Evolutionary conservation across 1,139 yeast species (phyloP), one percentile per base, ranked within the genome.

Genomic region (Blastobotrys arbuscula): DNA sequence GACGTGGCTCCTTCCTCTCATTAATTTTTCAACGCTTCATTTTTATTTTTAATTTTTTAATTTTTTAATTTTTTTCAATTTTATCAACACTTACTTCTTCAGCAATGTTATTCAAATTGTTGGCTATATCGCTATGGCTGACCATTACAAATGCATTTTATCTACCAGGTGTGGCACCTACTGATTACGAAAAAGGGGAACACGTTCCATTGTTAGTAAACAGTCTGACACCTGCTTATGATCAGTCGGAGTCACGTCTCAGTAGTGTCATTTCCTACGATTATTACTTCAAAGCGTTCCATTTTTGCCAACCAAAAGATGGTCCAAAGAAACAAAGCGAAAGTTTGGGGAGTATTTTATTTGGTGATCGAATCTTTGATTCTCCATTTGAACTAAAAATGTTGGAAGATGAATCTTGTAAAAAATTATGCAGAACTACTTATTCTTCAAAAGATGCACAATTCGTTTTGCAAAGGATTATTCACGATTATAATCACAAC

Each of bases 121-220:
- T 37, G n/a, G 40, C 40, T 3, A 18, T 36, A 21, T 19, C 36
- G 10, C 37, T 31, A 24, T 20, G 44, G 44, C 38, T 45, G 34
- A 45, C 47, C 30, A 13, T 46, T 36, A 15, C 41, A n/a, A 48
- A 63, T 45, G 95, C 82, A 2, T 90, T 90, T 69, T 90, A 90
- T 64, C 73, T 92, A 53, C 97, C 97, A 0, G 97, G 97, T 12
- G 94, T 89, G 28, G 95, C 97, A 0, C 97, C 98, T 18, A 85
- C 94, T 1, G 84, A 90, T 50, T 92, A 90, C 64, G 74, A 77
- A 45, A 72, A 77, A 53, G 89, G 83, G 46, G 94, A 89, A 48
- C 59, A 61, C 2, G 82, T 92, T 45, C 90, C 95, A 5, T 71
- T 92, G 50, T 71, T 83, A 50, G 98, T 92, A 39, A 92, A 92